Evolutionary conservation across 73 alveolate genomes (phyloP).

Genomic region (Symbiodinium natans): DNA sequence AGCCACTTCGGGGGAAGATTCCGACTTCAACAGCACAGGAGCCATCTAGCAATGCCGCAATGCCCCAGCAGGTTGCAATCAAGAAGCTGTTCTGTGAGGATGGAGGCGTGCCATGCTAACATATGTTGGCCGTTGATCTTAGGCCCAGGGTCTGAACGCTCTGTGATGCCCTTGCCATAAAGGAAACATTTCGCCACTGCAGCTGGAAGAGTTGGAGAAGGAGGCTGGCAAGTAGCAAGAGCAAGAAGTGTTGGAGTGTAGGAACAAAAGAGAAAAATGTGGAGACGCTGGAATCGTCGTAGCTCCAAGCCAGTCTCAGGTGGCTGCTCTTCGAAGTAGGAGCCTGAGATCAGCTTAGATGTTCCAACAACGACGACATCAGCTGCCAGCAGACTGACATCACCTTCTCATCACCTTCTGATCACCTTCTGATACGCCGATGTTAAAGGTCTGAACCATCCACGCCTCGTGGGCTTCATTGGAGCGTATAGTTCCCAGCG

Average conservation of each 20-base stretch:
- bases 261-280: no score
- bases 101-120: conserved; percentile 17
- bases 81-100: conserved; percentile 90
- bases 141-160: background rate
- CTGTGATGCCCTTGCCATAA: background rate
- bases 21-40: no score
- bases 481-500: conserved; percentile 65
- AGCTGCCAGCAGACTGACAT: background rate
- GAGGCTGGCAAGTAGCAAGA: background rate
- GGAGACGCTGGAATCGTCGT: no score
- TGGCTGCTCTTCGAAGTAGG: conserved; percentile 80
- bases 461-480: conserved; percentile 82
- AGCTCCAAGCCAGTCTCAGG: no score
- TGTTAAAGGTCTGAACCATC: conserved; percentile 46
- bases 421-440: no score
- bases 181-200: conserved; percentile 92
- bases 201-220: conserved; percentile 86
- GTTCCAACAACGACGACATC: no score
- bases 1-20: no score
- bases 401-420: background rate
- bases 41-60: background rate
- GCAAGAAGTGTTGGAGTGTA: no score
- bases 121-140: background rate
- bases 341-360: no score
- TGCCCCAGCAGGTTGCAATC: conserved; percentile 64